phyloP scores from a whole-genome alignment of 495 filamentous ascomycete genomes.

The Aspergillus kassunensis region DNA sequence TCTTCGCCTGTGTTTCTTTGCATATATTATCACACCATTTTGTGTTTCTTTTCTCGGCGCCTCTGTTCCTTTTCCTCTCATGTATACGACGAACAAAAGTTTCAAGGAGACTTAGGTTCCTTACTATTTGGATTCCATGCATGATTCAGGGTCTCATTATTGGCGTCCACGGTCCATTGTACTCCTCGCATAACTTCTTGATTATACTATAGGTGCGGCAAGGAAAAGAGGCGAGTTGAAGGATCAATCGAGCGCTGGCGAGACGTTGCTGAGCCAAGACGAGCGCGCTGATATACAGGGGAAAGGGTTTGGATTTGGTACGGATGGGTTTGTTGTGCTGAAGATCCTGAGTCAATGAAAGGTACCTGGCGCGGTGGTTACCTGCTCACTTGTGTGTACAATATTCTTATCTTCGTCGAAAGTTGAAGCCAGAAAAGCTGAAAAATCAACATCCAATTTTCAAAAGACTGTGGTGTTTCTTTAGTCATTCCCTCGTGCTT shows the following conservation, averaged over 20 bases:
- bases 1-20: constrained; percentile 31
- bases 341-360: constrained; percentile 17
- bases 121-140: constrained; percentile 28
- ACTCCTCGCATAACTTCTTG: constrained; percentile 33
- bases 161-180: constrained; percentile 47
- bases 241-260: constrained; percentile 23
- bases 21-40: constrained; percentile 40
- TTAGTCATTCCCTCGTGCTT: too few species aligned
- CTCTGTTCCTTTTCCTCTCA: constrained; percentile 30
- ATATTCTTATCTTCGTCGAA: constrained; percentile 22
- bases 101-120: constrained; percentile 34
- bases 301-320: constrained; percentile 23
- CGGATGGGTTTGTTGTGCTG: constrained; percentile 25
- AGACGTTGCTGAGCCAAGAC: constrained; percentile 23
- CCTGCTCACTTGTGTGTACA: constrained; percentile 24
- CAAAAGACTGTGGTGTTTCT: background rate
- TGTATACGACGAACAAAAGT: constrained; percentile 47
- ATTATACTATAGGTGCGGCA: constrained; percentile 26
- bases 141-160: constrained; percentile 40
- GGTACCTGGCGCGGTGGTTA: constrained; percentile 21
- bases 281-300: constrained; percentile 22
- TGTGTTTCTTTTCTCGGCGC: constrained; percentile 24
- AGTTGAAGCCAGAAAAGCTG: constrained; percentile 20
- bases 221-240: constrained; percentile 26
- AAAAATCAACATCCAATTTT: constrained; percentile 11